Evolutionary conservation across 768 basidiomycete species (phyloP).

Genomic region (Paxillus ammoniavirescens): DNA sequence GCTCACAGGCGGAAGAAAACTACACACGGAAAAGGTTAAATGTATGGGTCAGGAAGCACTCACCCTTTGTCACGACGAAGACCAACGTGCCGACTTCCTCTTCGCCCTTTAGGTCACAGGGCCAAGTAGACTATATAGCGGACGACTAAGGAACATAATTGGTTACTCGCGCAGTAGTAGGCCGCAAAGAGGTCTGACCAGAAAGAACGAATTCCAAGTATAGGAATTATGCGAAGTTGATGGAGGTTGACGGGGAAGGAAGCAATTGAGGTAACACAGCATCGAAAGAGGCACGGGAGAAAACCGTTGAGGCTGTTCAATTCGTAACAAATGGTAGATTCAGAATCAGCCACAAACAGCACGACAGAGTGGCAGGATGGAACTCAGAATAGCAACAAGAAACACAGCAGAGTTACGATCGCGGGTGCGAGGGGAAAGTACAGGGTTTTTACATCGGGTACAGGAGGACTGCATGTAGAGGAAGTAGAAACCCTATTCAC

Average conservation of each 20-base stretch:
- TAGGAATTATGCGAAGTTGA: slow-evolving; percentile 6
- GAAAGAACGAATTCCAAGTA: slow-evolving; percentile 5
- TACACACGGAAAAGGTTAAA: not conserved
- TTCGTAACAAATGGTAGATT: not conserved
- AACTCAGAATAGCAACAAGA: not conserved
- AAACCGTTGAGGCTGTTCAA: not conserved
- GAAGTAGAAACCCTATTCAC: not conserved
- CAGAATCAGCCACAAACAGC: not conserved
- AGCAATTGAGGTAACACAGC: slow-evolving; percentile 6
- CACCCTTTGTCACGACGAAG: not conserved
- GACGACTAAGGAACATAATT: slow-evolving; percentile 3
- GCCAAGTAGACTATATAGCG: not conserved
- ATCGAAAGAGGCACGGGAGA: slow-evolving; percentile 1
- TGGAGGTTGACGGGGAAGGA: not conserved
- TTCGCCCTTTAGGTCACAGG: not conserved
- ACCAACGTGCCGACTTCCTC: not conserved
- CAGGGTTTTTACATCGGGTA: not conserved
- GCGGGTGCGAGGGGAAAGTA: not conserved
- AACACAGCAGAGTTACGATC: not conserved
- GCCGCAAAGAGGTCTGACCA: not conserved
- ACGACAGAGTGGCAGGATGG: not conserved
- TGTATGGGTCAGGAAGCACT: not conserved
- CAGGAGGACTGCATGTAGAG: not conserved
- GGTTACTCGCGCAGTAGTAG: not conserved
- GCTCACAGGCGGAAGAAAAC: not conserved